Evolutionary conservation across 1,139 yeast genomes (phyloP).

Genomic region (Yamadazyma epiphylla): DNA sequence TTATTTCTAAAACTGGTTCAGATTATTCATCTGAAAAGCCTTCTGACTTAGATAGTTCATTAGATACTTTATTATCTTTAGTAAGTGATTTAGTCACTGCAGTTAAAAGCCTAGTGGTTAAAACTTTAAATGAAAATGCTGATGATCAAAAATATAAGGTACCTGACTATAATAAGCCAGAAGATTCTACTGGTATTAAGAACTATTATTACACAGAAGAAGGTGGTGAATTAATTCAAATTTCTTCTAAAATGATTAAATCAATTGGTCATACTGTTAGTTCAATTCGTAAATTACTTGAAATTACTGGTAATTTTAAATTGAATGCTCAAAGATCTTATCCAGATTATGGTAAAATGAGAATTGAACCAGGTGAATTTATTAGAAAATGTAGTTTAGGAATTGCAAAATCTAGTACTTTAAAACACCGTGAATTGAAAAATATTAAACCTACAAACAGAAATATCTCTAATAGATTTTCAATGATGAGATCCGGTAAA

Average conservation of each 20-base stretch:
- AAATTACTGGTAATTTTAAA: conserved; percentile 69
- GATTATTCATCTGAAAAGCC: conserved; percentile 41
- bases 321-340: conserved; percentile 63
- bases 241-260: conserved; percentile 62
- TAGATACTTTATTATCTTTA: conserved; percentile 54
- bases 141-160: conserved; percentile 18
- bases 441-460: conserved; percentile 11
- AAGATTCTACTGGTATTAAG: conserved; percentile 1
- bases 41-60: conserved; percentile 48
- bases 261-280: conserved; percentile 48
- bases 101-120: conserved; percentile 59
- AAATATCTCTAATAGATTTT: conserved; percentile 42
- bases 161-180: conserved; percentile 4
- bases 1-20: conserved; percentile 55
- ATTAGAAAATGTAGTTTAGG: conserved; percentile 62
- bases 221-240: conserved; percentile 61
- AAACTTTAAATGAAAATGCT: conserved; percentile 41
- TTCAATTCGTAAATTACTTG: conserved; percentile 39
- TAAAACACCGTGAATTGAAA: conserved; percentile 20
- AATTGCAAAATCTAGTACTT: conserved; percentile 43
- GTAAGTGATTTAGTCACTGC: conserved; percentile 65
- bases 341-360: conserved; percentile 62
- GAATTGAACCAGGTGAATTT: conserved; percentile 61
- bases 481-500: conserved; percentile 58
- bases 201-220: conserved; percentile 57